Base-by-base conservation (phyloP, 768 basidiomycete genomes). In the Inosperma sp. region DNA sequence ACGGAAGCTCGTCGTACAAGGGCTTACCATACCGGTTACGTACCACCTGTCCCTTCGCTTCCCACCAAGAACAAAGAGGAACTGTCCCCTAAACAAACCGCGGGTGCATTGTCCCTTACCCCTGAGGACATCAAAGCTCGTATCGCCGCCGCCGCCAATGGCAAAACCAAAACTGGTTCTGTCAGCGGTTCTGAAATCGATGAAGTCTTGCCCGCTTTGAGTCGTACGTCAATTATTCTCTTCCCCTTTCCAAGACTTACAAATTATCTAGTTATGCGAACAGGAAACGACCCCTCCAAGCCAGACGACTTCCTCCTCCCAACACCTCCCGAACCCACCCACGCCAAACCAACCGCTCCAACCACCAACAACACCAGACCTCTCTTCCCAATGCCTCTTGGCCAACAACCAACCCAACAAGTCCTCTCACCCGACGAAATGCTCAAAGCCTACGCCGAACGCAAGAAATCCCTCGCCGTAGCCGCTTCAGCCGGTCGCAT, bases 341-440 rank as follows among this genome's bases (percentile, higher is more conserved):
- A 13, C 51, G 53, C 12, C 21, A 61, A 22, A 41, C 54, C 16
- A 9, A 33, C 34, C 1, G 23, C 47, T 41, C 46, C 46, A 2
- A 49, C 27, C 22, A n/a, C 43, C 17, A 44, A 23, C 65, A 51
- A 43, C 49, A 56, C 63, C 34, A 72, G 67, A 63, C 63, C 65
- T 8, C 68, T 63, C 54, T 63, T 57, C 34, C 61, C 66, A 35
- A n/a, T n/a, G n/a, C n/a, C n/a, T n/a, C n/a, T n/a, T n/a, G n/a
- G n/a, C n/a, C n/a, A n/a, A n/a, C n/a, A n/a, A n/a, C 71, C 69
- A 2, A 64, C 68, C 1, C n/a, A n/a, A n/a, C 62, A 48, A 41
- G 73, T 78, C 21, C 77, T 75, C 68, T 70, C 71, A 50, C 87
- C 87, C 3, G 88, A 90, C 61, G 87, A 80, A 21, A 85, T 89